Conservation (phyloP, 768 basidiomycete species). For the Clitopilus hobsonii region DNA sequence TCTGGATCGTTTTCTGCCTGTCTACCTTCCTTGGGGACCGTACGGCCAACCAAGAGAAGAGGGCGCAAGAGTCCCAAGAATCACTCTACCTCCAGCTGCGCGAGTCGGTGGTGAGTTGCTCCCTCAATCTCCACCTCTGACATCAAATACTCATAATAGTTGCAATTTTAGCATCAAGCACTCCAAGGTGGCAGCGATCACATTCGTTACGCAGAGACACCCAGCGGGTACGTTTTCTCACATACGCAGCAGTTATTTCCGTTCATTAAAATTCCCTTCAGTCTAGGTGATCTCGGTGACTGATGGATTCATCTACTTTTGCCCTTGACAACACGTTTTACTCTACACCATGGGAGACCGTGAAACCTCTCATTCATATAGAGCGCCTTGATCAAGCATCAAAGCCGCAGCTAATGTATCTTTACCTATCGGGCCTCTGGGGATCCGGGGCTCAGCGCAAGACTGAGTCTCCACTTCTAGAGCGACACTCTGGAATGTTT, state of each 20-base stretch:
- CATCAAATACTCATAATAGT: not conserved
- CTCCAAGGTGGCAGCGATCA: not conserved
- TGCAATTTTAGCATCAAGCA: not conserved
- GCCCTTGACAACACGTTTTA: not conserved
- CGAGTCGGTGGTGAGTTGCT: not conserved
- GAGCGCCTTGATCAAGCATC: not conserved
- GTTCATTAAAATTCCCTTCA: not conserved
- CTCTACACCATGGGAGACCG: not conserved
- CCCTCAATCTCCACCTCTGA: not conserved
- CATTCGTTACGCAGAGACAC: not conserved
- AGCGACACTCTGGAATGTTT: not conserved
- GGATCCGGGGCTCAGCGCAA: not conserved
- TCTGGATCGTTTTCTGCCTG: not conserved
- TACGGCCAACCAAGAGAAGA: not conserved
- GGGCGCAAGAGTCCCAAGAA: not conserved
- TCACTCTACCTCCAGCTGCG: not conserved
- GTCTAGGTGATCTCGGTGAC: not conserved
- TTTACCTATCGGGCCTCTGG: not conserved
- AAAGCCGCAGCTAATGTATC: not conserved
- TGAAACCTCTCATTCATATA: not conserved
- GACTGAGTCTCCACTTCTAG: not conserved
- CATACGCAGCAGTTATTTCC: not conserved
- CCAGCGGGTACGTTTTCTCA: not conserved
- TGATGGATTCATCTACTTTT: not conserved
- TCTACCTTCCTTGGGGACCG: not conserved